Evolutionary conservation across 2,329 filamentous ascomycete genomes (phyloP), one percentile per base, ranked within the genome.

Genomic region (Sporothrix luriei): DNA sequence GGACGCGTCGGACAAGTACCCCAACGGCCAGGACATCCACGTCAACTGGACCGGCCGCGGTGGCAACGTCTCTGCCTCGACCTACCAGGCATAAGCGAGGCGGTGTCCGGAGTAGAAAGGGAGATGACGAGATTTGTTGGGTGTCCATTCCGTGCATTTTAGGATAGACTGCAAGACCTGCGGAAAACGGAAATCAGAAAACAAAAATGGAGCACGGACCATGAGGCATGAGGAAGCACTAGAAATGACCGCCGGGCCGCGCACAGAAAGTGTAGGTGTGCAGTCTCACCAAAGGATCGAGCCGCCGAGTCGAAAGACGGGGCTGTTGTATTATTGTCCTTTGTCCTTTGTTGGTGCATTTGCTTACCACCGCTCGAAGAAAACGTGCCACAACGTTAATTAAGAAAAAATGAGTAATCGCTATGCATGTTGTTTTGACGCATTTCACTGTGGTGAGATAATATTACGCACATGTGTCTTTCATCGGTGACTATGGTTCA

Each of bases 41-140:
- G 93, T 98, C 82, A 99, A 99, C 92, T 99, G 95, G 95, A 99
- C 95, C 76, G 95, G 95, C 78, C 91, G 95, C 81, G 95, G 95
- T 80, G 95, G 95, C 79, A 95, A 98, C 80, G 91, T 99, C 75
- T 97, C 93, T 76, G 95, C 95, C 77, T 97, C 94, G 67, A 98
- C 94, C 76, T 99, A 99, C 88, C 91, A 93, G 84, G 95, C 92
- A 86, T 98, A 96, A 68, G 70, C 55, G 68, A 14, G 1, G n/a
- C 7, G 24, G 40, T 62, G 19, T 13, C 21, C 7, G 38, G 29
- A 33, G n/a, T 9, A 40, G 55, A 19, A 21, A 11, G 55, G 38
- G 33, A 24, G n/a, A 52, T 24, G 13, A 11, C n/a, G 49, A 52
- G 10, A 52, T 52, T 52, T 52, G 49, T 29, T 19, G 43, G 5